Evolutionary conservation across 2,329 filamentous ascomycete species (phyloP).

Genomic region (Cercospora sp.): DNA sequence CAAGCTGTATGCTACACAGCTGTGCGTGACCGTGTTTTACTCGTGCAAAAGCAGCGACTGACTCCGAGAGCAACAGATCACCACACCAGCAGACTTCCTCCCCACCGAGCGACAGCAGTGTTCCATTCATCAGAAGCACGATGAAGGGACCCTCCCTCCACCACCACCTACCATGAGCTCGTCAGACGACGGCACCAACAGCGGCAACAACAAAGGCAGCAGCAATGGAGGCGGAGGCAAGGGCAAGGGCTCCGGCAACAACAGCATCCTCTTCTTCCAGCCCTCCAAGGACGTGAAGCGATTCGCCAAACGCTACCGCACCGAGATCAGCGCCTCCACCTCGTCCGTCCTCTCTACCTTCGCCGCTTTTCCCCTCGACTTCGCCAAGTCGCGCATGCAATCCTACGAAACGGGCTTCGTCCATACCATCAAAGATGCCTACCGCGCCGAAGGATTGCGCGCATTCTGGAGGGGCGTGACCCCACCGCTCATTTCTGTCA

Average conservation of each 20-base stretch:
- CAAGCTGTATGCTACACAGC: not conserved
- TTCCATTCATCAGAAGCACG: conserved; percentile 3
- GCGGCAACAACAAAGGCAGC: not conserved
- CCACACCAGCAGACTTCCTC: not conserved
- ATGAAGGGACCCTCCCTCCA: conserved; percentile 9
- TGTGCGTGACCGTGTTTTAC: not conserved
- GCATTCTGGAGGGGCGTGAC: conserved; percentile 61
- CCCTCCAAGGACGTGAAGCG: conserved; percentile 46
- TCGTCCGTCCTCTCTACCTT: conserved; percentile 78
- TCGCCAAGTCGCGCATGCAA: conserved; percentile 88
- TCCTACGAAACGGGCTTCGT: conserved; percentile 61
- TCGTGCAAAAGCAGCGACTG: not conserved
- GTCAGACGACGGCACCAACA: conserved; percentile 5
- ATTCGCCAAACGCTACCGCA: conserved; percentile 75
- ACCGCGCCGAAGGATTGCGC: conserved; percentile 56
- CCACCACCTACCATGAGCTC: conserved; percentile 14
- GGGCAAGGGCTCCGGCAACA: not conserved
- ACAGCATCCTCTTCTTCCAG: conserved; percentile 33
- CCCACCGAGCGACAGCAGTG: not conserved
- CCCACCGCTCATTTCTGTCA: conserved; percentile 78
- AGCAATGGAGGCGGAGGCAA: not conserved
- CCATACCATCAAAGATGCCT: conserved; percentile 72
- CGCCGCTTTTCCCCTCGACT: conserved; percentile 81
- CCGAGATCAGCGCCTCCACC: conserved; percentile 74
- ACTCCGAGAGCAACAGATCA: conserved; percentile 5